Base-by-base conservation (phyloP, 257 asterid genomes). In the Capsicum pubescens region DNA sequence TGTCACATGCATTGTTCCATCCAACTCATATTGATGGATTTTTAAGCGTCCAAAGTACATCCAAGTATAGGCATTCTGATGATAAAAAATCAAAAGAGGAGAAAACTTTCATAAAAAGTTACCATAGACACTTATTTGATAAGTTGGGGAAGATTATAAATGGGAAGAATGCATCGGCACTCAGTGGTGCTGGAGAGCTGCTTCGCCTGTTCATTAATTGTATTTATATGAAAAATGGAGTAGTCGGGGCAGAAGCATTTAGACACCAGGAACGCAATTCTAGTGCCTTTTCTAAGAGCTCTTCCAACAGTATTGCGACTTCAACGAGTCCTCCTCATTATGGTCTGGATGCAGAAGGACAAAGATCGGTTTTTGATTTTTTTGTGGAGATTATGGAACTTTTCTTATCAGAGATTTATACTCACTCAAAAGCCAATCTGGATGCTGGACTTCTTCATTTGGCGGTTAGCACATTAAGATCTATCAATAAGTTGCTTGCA, bases 1-100 rank as follows among this genome's bases (percentile, higher is more conserved):
- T 92, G 87, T 91, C 91, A 72, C 98, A 94, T 86, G 99, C 97
- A 39, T 82, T 96, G 86, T 96, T 96, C 87, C 98, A 96, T 90
- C 88, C 97, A 61, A 86, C 88, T 87, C 98, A 93, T 87, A 88
- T 93, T 83, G 95, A 94, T 54, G 98, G 98, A 4, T 96, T 91
- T 90, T 89, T 96, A 70, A 74, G 87, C 87, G 84, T 91, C 87
- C 93, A 91, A 84, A 86, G 94, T 88, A 83, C 94, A 58, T 84
- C 39, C 52, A 91, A 87, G 86, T 94, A 91, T 86, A 90, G 68
- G 89, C 86, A 84, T 79, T 79, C 85, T 56, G 92, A 88, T 76
- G 92, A 90, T 82, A 90, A 72, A 81, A 77, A 90, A 69, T 35
- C 82, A 57, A 88, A 87, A 85, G 95, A 89, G 82, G 92, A 87